phyloP scores from a whole-genome alignment of 1,284 basidiomycete species.

The Lentinula novae-zelandiae region DNA sequence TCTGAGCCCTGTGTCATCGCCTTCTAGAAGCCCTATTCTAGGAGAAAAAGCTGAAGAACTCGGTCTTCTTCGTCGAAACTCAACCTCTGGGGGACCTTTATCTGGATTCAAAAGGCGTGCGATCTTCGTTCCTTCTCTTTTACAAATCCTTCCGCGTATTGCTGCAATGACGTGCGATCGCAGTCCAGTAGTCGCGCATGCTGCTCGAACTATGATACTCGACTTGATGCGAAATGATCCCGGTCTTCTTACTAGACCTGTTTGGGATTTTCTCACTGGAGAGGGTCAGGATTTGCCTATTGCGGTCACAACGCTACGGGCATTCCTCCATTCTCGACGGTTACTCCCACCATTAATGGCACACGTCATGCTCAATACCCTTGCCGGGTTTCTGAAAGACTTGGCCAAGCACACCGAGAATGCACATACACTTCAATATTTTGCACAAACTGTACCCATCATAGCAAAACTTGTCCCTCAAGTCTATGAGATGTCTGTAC shows the following conservation, averaged over 20 bases:
- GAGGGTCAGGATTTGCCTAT: conserved; percentile 41
- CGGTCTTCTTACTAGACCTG: conserved; percentile 56
- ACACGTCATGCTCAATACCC: conserved; percentile 65
- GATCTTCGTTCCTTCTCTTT: conserved; percentile 61
- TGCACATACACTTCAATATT: conserved; percentile 43
- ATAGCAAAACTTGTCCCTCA: conserved; percentile 56
- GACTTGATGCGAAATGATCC: conserved; percentile 78
- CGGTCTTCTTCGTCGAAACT: conserved; percentile 47
- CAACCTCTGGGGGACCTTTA: conserved; percentile 43
- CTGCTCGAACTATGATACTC: conserved; percentile 55
- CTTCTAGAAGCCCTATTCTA: conserved; percentile 25
- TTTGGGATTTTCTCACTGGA: conserved; percentile 56
- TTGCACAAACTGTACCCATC: conserved; percentile 52
- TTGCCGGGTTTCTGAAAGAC: conserved; percentile 68
- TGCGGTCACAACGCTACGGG: conserved; percentile 47
- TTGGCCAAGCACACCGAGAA: conserved; percentile 43
- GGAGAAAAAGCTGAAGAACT: conserved; percentile 27
- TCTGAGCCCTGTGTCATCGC: conserved; percentile 28
- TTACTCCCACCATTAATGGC: conserved; percentile 62
- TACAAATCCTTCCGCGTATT: conserved; percentile 49
- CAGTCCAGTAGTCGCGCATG: conserved; percentile 51
- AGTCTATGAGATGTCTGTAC: conserved; percentile 70
- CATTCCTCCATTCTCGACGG: conserved; percentile 51
- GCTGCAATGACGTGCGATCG: conserved; percentile 49
- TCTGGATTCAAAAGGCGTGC: conserved; percentile 52